Conservation (phyloP, 176 grass and related monocot genomes). For the Juncus inflexus region DNA sequence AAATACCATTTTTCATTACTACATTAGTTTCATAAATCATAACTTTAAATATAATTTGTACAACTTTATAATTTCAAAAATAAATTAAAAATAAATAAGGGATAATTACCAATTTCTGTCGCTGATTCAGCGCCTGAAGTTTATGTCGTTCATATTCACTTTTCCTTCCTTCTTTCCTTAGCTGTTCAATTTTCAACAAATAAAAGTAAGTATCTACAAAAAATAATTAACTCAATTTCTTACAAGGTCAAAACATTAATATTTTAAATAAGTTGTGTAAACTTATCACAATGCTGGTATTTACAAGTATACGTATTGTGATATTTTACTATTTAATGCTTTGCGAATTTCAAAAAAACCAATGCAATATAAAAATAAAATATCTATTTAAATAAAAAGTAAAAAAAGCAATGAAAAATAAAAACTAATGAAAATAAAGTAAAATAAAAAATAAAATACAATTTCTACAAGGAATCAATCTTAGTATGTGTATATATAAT, state of each 20-base stretch:
- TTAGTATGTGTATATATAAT: neutral
- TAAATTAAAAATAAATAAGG: slow-evolving; percentile 18
- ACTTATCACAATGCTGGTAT: too few species aligned
- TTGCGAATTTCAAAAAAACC: too few species aligned
- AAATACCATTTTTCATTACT: slow-evolving; percentile 3
- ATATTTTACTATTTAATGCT: too few species aligned
- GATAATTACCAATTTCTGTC: slow-evolving; percentile 73
- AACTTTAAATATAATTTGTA: neutral
- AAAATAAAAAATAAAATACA: too few species aligned
- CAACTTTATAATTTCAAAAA: neutral
- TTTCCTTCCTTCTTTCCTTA: slow-evolving; percentile 86
- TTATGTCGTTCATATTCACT: slow-evolving; percentile 98
- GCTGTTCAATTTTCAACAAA: slow-evolving; percentile 39
- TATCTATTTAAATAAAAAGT: too few species aligned
- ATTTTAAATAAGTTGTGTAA: too few species aligned
- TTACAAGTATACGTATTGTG: too few species aligned
- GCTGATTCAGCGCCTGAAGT: slow-evolving; percentile 93
- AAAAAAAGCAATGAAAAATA: too few species aligned
- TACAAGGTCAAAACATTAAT: too few species aligned
- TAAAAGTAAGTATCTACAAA: neutral
- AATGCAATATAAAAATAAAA: too few species aligned
- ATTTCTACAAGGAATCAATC: neutral
- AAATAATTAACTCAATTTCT: slow-evolving; percentile 1
- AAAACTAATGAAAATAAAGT: too few species aligned
- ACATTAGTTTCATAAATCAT: slow-evolving; percentile 24